These are phyloP conservation scores for Nothophytophthora sp. DNA, from an alignment of 352 stramenopile species.

Conservation along the genomic window DNA sequence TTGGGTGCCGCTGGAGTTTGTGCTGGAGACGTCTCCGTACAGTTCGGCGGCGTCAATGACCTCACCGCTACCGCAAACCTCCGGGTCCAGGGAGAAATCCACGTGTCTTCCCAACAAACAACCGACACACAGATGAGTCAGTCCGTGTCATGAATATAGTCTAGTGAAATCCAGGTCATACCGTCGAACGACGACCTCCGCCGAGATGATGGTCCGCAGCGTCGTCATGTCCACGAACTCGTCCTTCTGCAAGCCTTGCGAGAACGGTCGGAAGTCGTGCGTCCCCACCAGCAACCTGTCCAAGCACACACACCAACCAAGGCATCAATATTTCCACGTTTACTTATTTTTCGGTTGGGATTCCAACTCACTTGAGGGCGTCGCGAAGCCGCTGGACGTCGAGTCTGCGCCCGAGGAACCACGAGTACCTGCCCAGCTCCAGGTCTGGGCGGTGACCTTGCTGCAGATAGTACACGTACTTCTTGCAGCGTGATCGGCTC, in stretches of 20 bases:
- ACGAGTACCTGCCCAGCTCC: slow-evolving; percentile 74
- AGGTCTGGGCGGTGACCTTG: slow-evolving; percentile 75
- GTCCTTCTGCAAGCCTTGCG: slow-evolving; percentile 66
- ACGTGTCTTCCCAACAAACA: slow-evolving; percentile 45
- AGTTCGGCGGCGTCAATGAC: slow-evolving; percentile 41
- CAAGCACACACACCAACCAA: slow-evolving; percentile 3
- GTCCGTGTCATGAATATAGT: background rate
- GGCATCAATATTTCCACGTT: background rate
- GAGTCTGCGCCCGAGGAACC: slow-evolving; percentile 76
- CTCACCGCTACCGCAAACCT: slow-evolving; percentile 54
- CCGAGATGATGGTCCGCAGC: slow-evolving; percentile 66
- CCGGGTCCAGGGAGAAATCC: slow-evolving; percentile 68
- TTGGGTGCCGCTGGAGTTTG: slow-evolving; percentile 7
- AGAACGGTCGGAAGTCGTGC: slow-evolving; percentile 85
- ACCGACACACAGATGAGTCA: background rate
- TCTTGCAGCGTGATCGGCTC: slow-evolving; percentile 84
- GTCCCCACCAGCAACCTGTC: slow-evolving; percentile 59
- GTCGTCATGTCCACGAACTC: slow-evolving; percentile 64
- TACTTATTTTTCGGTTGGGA: background rate
- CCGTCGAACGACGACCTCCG: slow-evolving; percentile 60
- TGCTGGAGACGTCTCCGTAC: slow-evolving; percentile 15
- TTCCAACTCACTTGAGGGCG: slow-evolving; percentile 52
- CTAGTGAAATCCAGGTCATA: slow-evolving; percentile 17
- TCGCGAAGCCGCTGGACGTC: slow-evolving; percentile 62
- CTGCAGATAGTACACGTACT: slow-evolving; percentile 91